Evolutionary conservation across 139 green algal genomes (phyloP), one percentile per base, ranked within the genome.

Genomic region (Coelastrella sp.): DNA sequence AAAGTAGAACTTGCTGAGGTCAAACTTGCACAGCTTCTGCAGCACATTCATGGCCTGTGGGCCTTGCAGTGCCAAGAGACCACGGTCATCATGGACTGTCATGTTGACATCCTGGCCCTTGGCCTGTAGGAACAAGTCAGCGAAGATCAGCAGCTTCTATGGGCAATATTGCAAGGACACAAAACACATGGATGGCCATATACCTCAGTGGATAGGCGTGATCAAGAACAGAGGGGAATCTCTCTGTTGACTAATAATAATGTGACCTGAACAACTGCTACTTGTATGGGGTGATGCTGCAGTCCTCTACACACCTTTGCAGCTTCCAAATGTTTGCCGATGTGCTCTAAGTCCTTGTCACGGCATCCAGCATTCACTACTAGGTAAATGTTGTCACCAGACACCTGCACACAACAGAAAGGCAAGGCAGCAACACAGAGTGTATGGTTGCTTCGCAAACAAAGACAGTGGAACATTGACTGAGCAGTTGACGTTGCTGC

Each of bases 331-430:
- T 99, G 95, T 78, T 94, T 91, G 40, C 90, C 85, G 27, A 99
- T 91, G 91, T 99, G 97, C 41, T 89, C 92, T 74, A 99, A 84
- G 89, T 99, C 97, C 91, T 99, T 99, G 2, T 99, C 96, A 23
- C 94, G 57, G 93, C 97, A 99, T 23, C 97, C 97, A 19, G 97
- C 97, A 86, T 99, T 99, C 40, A 99, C 90, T 19, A 99, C 97
- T 38, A 99, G 81, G 89, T 99, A 99, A n/a, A 99, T 85, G 41
- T 98, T 90, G 32, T 94, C 62, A 17, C 84, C 80, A 34, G 62
- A 80, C 2, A 98, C 92, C 93, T 97, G 91, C 69, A 79, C 11
- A 13, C 11, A 9, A n/a, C n/a, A n/a, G n/a, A n/a, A n/a, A n/a
- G n/a, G 57, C 57, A 66, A 2, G 27, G 57, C 23, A 27, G 57